A percentile compares a stretch with the other conserved stretches of the same genome.
Evolutionary conservation across 208 protist genomes (phyloP).

Genomic region (Sergeia podlipaevii): DNA sequence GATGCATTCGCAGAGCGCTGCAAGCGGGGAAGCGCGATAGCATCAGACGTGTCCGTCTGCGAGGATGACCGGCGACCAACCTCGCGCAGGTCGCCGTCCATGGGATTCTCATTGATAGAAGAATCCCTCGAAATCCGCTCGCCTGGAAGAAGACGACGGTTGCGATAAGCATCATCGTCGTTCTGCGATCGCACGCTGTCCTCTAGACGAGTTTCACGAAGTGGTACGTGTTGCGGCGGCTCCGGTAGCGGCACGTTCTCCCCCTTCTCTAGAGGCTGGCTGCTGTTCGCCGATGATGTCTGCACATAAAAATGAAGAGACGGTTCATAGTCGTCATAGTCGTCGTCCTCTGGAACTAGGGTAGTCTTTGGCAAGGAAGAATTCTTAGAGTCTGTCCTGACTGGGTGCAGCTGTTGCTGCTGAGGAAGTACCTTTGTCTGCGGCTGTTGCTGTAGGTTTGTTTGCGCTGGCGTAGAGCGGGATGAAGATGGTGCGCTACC

Average conservation of each 20-base stretch:
- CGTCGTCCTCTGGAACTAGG: slow-evolving; percentile 21
- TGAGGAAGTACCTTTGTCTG: neutral
- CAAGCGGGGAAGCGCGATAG: slow-evolving; percentile 25
- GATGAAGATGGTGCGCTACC: neutral
- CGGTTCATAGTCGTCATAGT: slow-evolving; percentile 37
- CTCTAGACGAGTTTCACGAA: too few species aligned
- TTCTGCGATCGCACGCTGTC: too few species aligned
- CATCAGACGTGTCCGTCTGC: neutral
- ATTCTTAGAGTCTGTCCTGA: neutral
- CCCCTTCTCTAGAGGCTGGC: too few species aligned
- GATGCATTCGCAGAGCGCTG: slow-evolving; percentile 25
- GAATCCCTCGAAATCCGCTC: too few species aligned
- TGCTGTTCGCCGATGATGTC: too few species aligned
- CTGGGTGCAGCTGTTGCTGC: neutral
- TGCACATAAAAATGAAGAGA: slow-evolving; percentile 33
- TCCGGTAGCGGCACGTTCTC: too few species aligned
- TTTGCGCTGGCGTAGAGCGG: neutral
- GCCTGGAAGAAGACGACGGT: too few species aligned
- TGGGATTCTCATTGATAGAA: too few species aligned
- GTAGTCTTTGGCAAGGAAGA: neutral
- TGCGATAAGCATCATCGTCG: too few species aligned
- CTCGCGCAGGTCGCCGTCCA: too few species aligned
- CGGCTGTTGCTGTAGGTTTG: neutral
- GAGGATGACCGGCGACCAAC: slow-evolving; percentile 1
- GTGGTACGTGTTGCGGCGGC: too few species aligned